Evolutionary conservation across 495 filamentous ascomycete species (phyloP).

Genomic region (Neurospora sp.): DNA sequence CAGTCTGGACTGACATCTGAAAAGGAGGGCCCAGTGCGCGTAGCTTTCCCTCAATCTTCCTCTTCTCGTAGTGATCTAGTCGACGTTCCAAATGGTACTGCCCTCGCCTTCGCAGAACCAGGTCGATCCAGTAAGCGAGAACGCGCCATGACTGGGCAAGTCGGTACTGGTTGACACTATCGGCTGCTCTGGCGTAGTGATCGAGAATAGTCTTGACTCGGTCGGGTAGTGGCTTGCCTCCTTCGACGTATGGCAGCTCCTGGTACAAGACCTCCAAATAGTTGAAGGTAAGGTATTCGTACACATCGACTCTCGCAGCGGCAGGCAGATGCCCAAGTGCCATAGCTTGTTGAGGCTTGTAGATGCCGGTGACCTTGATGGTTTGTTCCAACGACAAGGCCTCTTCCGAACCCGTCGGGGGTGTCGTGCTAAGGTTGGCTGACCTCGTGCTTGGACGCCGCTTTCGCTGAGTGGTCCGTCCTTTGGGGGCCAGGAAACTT

Average conservation of each 20-base stretch:
- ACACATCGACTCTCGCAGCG: constrained; percentile 41
- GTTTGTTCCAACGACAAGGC: constrained; percentile 53
- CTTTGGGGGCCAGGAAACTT: constrained; percentile 44
- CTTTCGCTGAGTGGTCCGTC: constrained; percentile 23
- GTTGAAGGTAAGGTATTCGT: constrained; percentile 49
- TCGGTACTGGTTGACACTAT: constrained; percentile 47
- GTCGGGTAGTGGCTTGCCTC: constrained; percentile 20
- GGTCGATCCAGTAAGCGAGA: constrained; percentile 48
- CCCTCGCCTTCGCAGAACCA: constrained; percentile 49
- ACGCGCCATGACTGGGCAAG: constrained; percentile 71
- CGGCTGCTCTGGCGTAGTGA: constrained; percentile 52
- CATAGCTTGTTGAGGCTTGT: constrained; percentile 50
- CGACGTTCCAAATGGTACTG: constrained; percentile 44
- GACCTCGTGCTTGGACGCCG: constrained; percentile 31
- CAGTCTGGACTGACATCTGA: constrained; percentile 3
- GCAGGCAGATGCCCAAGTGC: constrained; percentile 50
- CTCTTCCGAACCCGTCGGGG: constrained; percentile 42
- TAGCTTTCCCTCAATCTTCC: constrained; percentile 18
- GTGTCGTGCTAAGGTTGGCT: constrained; percentile 43
- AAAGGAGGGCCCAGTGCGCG: constrained; percentile 2
- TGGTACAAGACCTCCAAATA: constrained; percentile 43
- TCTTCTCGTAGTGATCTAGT: constrained; percentile 18
- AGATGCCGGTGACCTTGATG: constrained; percentile 44
- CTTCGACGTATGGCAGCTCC: constrained; percentile 26
- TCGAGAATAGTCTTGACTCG: constrained; percentile 46